Evolutionary conservation across 2,329 filamentous ascomycete species (phyloP), one percentile per base, ranked within the genome.

Genomic region (Colletotrichum musicola): DNA sequence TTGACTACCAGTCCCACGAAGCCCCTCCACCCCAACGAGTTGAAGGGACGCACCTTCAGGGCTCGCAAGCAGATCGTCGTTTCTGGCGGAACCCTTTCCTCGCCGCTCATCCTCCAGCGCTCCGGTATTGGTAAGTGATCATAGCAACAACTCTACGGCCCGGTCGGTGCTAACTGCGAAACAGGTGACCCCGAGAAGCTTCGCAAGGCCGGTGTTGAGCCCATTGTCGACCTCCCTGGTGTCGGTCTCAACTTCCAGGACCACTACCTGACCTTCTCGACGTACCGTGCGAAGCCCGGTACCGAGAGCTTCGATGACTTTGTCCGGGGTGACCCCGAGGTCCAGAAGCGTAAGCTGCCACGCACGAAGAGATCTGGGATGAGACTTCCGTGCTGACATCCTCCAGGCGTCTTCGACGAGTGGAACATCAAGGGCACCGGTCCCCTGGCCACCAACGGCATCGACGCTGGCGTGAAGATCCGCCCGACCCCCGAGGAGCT

Each of bases 261-360:
- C 76, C 91, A 93, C 75, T 92, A 92, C 76, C 83, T 93, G 46
- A 92, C 89, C 2, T 93, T 93, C 77, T 86, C 90, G 0, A 85
- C 88, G 2, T 94, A 87, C 78, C 86, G 92, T 13, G 92, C 92
- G 18, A 93, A 93, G 81, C 92, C 92, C 6, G 88, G 90, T 5
- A 89, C 89, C 0, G 93, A 95, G 76, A 92, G 89, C 12, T 95
- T 95, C 72, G 93, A 95, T 74, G 92, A 95, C 77, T 95, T 95
- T 75, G 85, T 90, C 9, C 88, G 92, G 56, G 93, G 93, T 47
- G 90, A 91, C 42, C 90, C 92, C 0, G 88, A 90, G 64, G 85
- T 90, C 0, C 92, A 95, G 78, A 91, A 93, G 80, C 79, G 83
- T 82, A 77, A 74, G 82, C 64, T 3, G 6, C n/a, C 2, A 7